A percentile compares a stretch with the other conserved stretches of the same genome.
phyloP scores from a whole-genome alignment of 2,329 filamentous ascomycete genomes.

The Thermoascus crustaceus region DNA sequence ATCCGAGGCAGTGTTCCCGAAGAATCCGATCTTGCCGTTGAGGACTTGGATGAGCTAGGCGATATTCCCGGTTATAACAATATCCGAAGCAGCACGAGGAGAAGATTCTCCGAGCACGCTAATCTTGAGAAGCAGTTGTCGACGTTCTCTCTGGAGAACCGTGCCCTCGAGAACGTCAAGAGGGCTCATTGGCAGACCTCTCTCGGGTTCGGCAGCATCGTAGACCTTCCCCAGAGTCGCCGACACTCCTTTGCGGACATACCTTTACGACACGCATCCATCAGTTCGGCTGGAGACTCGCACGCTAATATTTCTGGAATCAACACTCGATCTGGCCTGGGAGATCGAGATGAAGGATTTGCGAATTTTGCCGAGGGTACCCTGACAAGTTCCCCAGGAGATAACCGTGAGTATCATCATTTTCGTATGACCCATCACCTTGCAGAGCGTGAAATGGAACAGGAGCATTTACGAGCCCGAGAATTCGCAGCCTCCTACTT shows the following conservation, averaged over 20 bases:
- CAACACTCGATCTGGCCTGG: conserved; percentile 15
- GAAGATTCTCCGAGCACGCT: conserved; percentile 39
- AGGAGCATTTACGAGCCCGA: conserved; percentile 32
- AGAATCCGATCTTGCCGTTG: conserved; percentile 36
- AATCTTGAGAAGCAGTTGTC: conserved; percentile 35
- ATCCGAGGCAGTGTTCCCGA: conserved; percentile 36
- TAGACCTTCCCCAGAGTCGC: conserved; percentile 41
- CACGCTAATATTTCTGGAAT: conserved; percentile 14
- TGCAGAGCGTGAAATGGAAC: conserved; percentile 24
- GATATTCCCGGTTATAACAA: conserved; percentile 32
- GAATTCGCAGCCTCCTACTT: conserved; percentile 38
- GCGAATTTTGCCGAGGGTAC: conserved; percentile 28
- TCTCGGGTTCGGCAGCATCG: conserved; percentile 39
- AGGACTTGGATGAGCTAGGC: conserved; percentile 38
- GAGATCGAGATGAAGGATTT: conserved; percentile 31
- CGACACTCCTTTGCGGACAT: conserved; percentile 46
- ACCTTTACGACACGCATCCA: conserved; percentile 39
- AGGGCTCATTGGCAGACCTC: conserved; percentile 45
- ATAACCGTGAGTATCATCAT: conserved; percentile 36
- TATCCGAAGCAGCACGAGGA: conserved; percentile 27
- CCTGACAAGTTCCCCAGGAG: conserved; percentile 29
- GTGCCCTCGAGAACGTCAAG: conserved; percentile 37
- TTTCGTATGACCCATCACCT: conserved; percentile 25
- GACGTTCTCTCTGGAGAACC: conserved; percentile 33
- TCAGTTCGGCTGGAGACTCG: conserved; percentile 30